These are phyloP conservation scores for Candida hungchunana DNA, from an alignment of 805 yeast genomes.

Conservation along the genomic window DNA sequence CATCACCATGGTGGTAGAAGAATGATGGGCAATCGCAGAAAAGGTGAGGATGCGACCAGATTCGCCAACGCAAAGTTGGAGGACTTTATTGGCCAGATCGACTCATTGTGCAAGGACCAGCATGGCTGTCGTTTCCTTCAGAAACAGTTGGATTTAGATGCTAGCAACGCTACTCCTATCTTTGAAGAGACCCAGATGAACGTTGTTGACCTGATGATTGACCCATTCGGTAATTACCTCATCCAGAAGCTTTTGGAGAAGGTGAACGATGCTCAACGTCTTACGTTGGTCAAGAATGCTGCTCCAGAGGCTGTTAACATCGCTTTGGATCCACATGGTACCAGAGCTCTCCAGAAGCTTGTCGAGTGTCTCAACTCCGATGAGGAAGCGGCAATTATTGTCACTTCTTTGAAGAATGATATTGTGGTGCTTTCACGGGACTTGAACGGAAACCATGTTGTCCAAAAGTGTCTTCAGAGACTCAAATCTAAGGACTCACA, in stretches of 20 bases:
- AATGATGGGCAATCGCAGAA: conserved; percentile 19
- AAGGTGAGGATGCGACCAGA: conserved; percentile 62
- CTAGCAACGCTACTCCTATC: conserved; percentile 65
- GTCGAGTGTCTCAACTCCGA: conserved; percentile 75
- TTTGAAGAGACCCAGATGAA: conserved; percentile 76
- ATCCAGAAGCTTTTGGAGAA: conserved; percentile 86
- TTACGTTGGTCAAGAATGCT: conserved; percentile 64
- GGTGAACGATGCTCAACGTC: conserved; percentile 64
- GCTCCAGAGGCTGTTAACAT: conserved; percentile 70
- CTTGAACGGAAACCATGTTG: conserved; percentile 93
- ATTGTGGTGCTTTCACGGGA: conserved; percentile 82
- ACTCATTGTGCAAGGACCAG: conserved; percentile 85
- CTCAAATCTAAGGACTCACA: conserved; percentile 67
- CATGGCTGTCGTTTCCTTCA: conserved; percentile 95
- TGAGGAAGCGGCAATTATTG: conserved; percentile 66
- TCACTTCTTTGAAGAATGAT: conserved; percentile 56
- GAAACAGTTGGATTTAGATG: conserved; percentile 67
- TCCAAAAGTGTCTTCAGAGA: conserved; percentile 84
- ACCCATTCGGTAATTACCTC: conserved; percentile 96
- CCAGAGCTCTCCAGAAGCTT: conserved; percentile 88
- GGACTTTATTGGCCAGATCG: conserved; percentile 70
- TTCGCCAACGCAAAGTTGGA: conserved; percentile 63
- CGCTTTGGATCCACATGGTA: conserved; percentile 93
- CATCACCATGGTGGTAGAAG: conserved; percentile 16
- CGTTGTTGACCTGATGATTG: conserved; percentile 84